Percentiles rank a stretch among this genome's conserved stretches.
Conservation (phyloP, 345 rosid species). For the Clausena lansium region DNA sequence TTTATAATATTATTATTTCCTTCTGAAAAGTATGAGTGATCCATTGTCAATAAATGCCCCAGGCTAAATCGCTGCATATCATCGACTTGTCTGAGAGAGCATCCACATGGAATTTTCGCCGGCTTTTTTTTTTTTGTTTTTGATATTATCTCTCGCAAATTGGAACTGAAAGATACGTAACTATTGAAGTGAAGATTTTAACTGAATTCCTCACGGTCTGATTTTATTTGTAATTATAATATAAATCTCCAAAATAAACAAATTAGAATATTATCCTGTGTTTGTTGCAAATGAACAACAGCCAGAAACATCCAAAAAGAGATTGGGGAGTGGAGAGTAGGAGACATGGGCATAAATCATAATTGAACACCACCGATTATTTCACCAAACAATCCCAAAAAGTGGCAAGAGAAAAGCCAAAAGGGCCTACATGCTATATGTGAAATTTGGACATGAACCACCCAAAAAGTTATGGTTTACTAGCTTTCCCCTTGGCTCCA, state of each 20-base stretch:
- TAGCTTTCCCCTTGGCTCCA: slow-evolving; percentile 24
- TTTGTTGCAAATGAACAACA: neutral
- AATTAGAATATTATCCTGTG: neutral
- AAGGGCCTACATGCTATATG: slow-evolving; percentile 18
- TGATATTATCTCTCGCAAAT: neutral
- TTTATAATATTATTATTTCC: neutral
- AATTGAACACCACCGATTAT: neutral
- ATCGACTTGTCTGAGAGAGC: neutral
- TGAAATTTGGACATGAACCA: neutral
- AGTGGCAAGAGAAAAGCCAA: slow-evolving; percentile 15
- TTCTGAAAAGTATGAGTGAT: neutral
- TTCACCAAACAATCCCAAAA: slow-evolving; percentile 12
- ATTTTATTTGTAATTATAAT: neutral
- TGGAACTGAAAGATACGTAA: neutral
- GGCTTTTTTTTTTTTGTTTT: no score
- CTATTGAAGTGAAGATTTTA: neutral
- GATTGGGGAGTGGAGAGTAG: neutral
- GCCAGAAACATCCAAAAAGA: neutral
- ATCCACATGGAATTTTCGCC: no score
- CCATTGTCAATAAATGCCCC: slow-evolving; percentile 27
- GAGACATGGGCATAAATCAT: neutral
- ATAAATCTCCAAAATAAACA: neutral
- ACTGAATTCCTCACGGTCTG: neutral
- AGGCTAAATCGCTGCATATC: neutral
- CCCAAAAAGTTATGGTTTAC: slow-evolving; percentile 25